Evolutionary conservation across 768 basidiomycete species (phyloP).

Genomic region (Kwoniella dejecticola): DNA sequence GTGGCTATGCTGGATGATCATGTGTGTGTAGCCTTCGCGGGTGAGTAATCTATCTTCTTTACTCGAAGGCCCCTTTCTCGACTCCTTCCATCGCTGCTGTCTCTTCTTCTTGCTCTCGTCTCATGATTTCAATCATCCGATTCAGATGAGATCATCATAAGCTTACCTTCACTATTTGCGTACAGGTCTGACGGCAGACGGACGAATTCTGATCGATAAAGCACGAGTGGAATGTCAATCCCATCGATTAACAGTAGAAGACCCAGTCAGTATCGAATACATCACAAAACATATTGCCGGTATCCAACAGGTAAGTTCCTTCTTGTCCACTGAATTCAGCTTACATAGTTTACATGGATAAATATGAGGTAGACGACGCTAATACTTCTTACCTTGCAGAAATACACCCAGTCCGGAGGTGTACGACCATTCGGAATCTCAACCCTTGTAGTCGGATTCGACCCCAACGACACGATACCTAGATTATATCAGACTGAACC

Average conservation of each 20-base stretch:
- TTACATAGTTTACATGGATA: too few species aligned
- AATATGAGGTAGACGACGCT: too few species aligned
- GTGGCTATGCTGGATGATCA: slow-evolving; percentile 99
- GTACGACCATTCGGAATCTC: slow-evolving; percentile 98
- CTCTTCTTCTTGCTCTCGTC: too few species aligned
- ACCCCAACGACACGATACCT: slow-evolving; percentile 84
- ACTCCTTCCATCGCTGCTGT: too few species aligned
- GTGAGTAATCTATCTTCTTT: slow-evolving; percentile 60
- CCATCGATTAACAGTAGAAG: slow-evolving; percentile 94
- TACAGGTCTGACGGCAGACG: slow-evolving; percentile 94
- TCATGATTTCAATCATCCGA: too few species aligned
- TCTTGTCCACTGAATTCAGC: not conserved
- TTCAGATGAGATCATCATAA: too few species aligned
- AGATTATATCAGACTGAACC: slow-evolving; percentile 96
- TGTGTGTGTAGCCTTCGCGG: slow-evolving; percentile 94
- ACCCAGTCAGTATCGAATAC: slow-evolving; percentile 97
- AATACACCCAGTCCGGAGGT: slow-evolving; percentile 98
- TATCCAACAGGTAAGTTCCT: slow-evolving; percentile 81
- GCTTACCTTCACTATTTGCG: too few species aligned
- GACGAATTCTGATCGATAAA: slow-evolving; percentile 95
- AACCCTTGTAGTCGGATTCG: slow-evolving; percentile 94
- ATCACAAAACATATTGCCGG: slow-evolving; percentile 97
- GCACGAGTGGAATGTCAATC: slow-evolving; percentile 97
- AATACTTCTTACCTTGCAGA: slow-evolving; percentile 63
- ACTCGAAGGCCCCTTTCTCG: too few species aligned